phyloP scores from a whole-genome alignment of 371 early-diverging fungal species.

The Mucor lusitanicus region DNA sequence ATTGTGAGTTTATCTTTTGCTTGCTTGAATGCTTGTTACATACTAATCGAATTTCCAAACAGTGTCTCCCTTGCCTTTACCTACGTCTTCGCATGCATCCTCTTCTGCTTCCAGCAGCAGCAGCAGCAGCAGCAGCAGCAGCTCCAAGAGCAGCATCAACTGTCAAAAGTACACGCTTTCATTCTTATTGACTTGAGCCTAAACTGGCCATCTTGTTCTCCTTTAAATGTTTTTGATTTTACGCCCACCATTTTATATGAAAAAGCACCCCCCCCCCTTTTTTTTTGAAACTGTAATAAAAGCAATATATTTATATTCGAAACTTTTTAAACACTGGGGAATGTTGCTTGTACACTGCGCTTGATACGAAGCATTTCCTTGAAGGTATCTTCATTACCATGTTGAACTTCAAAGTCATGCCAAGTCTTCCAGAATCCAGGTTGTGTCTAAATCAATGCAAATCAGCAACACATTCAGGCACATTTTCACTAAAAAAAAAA shows the following conservation, averaged over 20 bases:
- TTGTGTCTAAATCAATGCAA: constrained; percentile 45
- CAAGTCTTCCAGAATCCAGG: constrained; percentile 87
- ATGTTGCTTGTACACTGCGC: constrained; percentile 64
- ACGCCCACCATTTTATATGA: background rate
- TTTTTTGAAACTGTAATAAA: background rate
- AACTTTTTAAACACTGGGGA: constrained; percentile 33
- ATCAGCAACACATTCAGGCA: background rate
- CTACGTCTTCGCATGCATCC: background rate
- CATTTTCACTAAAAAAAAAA: background rate
- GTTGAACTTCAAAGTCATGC: constrained; percentile 96
- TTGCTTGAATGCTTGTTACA: background rate
- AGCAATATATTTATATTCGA: background rate
- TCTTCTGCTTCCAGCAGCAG: background rate
- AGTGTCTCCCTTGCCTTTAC: background rate
- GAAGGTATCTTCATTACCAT: constrained; percentile 97
- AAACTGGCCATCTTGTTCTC: background rate
- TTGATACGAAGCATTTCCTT: constrained; percentile 97
- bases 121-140: background rate
- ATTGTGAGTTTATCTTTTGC: background rate
- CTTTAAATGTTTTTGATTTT: background rate
- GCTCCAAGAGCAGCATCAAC: background rate
- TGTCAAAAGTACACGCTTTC: constrained; percentile 12
- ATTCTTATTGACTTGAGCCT: constrained; percentile 13
- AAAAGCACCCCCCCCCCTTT: background rate
- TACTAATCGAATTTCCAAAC: background rate